Evolutionary conservation across 495 filamentous ascomycete genomes (phyloP).

Genomic region (Trichocladium uniseriatum): DNA sequence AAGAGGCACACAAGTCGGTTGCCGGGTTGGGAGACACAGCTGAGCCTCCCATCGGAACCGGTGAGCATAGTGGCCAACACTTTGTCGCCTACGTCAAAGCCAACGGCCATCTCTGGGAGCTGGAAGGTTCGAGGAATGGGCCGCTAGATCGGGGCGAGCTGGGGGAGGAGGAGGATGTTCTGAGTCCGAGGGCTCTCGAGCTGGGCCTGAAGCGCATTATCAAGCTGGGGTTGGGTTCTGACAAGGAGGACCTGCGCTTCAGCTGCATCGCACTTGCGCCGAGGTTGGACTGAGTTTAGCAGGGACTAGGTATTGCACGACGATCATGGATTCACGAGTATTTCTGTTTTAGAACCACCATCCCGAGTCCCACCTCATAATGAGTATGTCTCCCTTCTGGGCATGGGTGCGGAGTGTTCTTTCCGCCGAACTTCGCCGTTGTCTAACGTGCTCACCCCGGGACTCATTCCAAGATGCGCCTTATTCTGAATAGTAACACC

Average conservation of each 20-base stretch:
- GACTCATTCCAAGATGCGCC: too few species aligned
- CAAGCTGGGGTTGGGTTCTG: conserved; percentile 35
- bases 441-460: too few species aligned
- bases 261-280: conserved; percentile 46
- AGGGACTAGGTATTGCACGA: background rate
- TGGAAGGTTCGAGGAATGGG: conserved; percentile 64
- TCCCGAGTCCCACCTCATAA: too few species aligned
- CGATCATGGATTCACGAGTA: background rate
- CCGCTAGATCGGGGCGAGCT: conserved; percentile 62
- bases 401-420: too few species aligned
- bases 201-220: conserved; percentile 50
- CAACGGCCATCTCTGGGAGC: conserved; percentile 67
- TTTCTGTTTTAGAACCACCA: background rate
- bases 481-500: too few species aligned
- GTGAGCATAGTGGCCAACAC: conserved; percentile 47
- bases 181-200: conserved; percentile 55
- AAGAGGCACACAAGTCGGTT: conserved; percentile 59
- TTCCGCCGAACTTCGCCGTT: too few species aligned
- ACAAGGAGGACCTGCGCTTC: conserved; percentile 41
- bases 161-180: conserved; percentile 54
- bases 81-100: conserved; percentile 70
- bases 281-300: background rate
- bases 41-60: conserved; percentile 42
- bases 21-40: conserved; percentile 57
- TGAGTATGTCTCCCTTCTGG: too few species aligned